Base-by-base conservation (phyloP, 176 grass and related monocot genomes). In the Tillandsia fasciculata region DNA sequence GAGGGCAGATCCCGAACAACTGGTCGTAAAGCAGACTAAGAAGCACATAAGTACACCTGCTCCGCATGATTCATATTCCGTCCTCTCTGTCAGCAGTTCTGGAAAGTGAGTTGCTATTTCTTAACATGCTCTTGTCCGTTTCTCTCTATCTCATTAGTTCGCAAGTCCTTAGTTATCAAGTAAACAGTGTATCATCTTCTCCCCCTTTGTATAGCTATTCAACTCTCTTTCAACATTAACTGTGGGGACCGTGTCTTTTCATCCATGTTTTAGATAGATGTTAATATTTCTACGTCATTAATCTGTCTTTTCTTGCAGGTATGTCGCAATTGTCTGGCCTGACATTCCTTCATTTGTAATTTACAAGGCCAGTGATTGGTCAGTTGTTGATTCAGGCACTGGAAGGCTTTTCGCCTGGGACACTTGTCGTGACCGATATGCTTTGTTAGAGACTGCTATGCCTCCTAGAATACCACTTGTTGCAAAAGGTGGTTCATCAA, bases 351-450 rank as follows among this genome's bases (percentile, higher is more conserved):
- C 94, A 26, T 99, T 99, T 75, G 50, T 78, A 74, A 72, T 99
- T 29, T 99, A 93, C 80, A 99, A 92, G 79, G 89, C 84, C 79
- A 91, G 79, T 83, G 94, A 99, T 81, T 99, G 89, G 89, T 78
- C 87, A 23, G 89, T 90, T 68, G 89, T 90, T 61, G 94, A 99
- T 83, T 87, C 89, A 72, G 94, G 94, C 49, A 99, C 89, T 20
- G 94, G 94, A 52, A 99, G 84, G 72, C 87, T 99, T 50, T 99
- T 99, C 70, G 86, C 94, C 51, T 99, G 94, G 94, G 94, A 99
- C 51, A 83, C 84, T 58, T 99, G 94, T 63, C 79, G 89, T 67
- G 94, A 99, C 72, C 84, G 94, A 85, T 99, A 93, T 77, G 94
- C 94, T 81, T 65, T 99, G 48, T 87, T 93, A 18, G 94, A 99